phyloP scores from a whole-genome alignment of 441 rosid genomes.

The Codiaeum variegatum region DNA sequence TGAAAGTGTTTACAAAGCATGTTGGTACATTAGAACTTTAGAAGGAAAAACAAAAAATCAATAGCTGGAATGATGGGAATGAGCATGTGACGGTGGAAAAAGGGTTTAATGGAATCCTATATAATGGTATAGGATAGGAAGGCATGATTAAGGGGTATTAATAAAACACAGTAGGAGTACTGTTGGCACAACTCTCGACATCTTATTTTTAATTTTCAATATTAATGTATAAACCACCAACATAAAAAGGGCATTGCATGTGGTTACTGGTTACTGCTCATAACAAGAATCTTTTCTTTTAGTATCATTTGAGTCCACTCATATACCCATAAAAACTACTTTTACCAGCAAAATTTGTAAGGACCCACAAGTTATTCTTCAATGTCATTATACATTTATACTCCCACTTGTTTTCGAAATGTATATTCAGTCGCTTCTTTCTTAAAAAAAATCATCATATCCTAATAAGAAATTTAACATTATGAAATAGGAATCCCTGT shows the following conservation, averaged over 20 bases:
- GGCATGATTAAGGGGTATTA: slow-evolving; percentile 10
- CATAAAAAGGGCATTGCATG: slow-evolving; percentile 22
- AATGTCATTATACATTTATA: slow-evolving; percentile 5
- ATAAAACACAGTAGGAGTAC: not conserved
- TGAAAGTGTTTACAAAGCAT: not conserved
- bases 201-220: slow-evolving; percentile 16
- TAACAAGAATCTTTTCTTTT: not conserved
- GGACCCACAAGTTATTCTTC: slow-evolving; percentile 6
- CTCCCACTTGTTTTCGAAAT: not conserved
- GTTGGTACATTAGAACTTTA: not conserved
- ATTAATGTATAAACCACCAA: not conserved
- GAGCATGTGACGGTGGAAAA: slow-evolving; percentile 29
- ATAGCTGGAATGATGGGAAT: slow-evolving; percentile 29
- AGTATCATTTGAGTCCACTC: slow-evolving; percentile 10
- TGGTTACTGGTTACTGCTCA: not conserved
- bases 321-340: slow-evolving; percentile 5
- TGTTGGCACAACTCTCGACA: slow-evolving; percentile 26
- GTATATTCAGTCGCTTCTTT: slow-evolving; percentile 6
- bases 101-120: not conserved
- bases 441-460: slow-evolving; percentile 8
- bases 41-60: slow-evolving; percentile 14
- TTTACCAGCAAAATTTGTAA: slow-evolving; percentile 17
- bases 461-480: not conserved
- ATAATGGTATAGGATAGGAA: not conserved
- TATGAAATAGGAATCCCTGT: not conserved